Conservation (phyloP, 2,329 filamentous ascomycete species). For the Raffaelea deltoideospora region DNA sequence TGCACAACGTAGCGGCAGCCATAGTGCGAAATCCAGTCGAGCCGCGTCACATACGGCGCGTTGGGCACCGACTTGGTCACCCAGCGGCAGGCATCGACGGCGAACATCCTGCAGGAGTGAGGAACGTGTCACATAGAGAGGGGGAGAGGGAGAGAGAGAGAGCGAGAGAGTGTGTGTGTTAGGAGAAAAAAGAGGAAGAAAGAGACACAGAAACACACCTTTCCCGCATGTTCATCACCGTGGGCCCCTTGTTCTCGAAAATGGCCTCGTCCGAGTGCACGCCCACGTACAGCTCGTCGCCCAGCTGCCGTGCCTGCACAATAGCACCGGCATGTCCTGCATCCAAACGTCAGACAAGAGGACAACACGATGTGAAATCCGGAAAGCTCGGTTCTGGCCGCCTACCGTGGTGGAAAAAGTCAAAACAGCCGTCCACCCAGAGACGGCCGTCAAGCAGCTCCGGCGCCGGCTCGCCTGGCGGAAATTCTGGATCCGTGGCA, state of each 20-base stretch:
- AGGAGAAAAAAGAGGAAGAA: slow-evolving; percentile 5
- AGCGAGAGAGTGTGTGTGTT: slow-evolving; percentile 10
- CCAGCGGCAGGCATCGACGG: slow-evolving; percentile 92
- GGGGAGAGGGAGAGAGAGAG: slow-evolving; percentile 17
- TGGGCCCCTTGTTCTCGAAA: slow-evolving; percentile 91
- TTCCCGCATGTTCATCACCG: slow-evolving; percentile 89
- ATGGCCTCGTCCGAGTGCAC: slow-evolving; percentile 95
- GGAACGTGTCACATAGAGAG: slow-evolving; percentile 1
- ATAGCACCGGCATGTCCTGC: slow-evolving; percentile 90
- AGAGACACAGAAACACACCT: slow-evolving; percentile 31
- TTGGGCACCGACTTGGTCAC: slow-evolving; percentile 68
- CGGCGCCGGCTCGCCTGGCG: slow-evolving; percentile 33
- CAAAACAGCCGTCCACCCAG: slow-evolving; percentile 98
- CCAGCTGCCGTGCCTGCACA: slow-evolving; percentile 85
- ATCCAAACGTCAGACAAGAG: background rate
- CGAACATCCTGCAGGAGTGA: slow-evolving; percentile 48
- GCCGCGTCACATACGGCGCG: slow-evolving; percentile 86
- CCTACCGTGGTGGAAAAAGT: slow-evolving; percentile 92
- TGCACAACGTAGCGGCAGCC: slow-evolving; percentile 65
- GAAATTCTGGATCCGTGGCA: slow-evolving; percentile 9
- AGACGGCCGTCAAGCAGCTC: slow-evolving; percentile 56
- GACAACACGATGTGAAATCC: too few relatives aligned
- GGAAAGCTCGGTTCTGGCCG: too few relatives aligned
- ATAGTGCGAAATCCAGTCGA: slow-evolving; percentile 90
- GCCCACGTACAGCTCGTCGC: slow-evolving; percentile 76